Evolutionary conservation across 345 rosid species (phyloP).

Genomic region (Corchorus olitorius): DNA sequence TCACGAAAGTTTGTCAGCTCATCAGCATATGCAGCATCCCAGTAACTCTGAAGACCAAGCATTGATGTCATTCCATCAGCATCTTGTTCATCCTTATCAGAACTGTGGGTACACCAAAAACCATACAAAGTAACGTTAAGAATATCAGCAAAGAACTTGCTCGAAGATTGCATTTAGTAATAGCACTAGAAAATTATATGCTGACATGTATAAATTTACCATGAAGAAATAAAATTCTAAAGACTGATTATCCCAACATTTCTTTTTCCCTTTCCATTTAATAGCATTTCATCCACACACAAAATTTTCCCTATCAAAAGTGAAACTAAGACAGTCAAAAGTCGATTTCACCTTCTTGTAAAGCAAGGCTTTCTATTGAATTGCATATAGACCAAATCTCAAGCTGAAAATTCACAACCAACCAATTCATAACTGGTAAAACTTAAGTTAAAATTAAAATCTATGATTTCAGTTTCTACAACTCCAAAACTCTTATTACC

Average conservation of each 20-base stretch:
- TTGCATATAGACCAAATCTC: constrained; percentile 5
- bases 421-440: not conserved
- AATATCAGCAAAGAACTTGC: not conserved
- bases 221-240: too few relatives aligned
- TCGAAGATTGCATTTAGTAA: too few relatives aligned
- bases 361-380: not conserved
- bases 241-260: too few relatives aligned
- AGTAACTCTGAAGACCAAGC: constrained; percentile 94
- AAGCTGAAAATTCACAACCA: constrained; percentile 2
- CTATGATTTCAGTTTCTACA: not conserved
- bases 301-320: constrained; percentile 11
- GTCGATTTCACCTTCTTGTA: constrained; percentile 2
- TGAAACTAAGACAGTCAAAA: not conserved
- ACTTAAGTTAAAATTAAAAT: not conserved
- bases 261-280: too few relatives aligned
- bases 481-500: not conserved
- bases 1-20: constrained; percentile 85
- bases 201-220: too few relatives aligned
- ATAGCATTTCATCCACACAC: not conserved
- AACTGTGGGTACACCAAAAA: constrained; percentile 45
- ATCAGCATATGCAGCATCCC: constrained; percentile 92
- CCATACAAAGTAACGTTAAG: not conserved
- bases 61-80: constrained; percentile 76
- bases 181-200: too few relatives aligned
- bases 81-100: constrained; percentile 91